These are phyloP conservation scores for Cryptococcus sp. DNA, from an alignment of 1,284 basidiomycete species.

Conservation along the genomic window DNA sequence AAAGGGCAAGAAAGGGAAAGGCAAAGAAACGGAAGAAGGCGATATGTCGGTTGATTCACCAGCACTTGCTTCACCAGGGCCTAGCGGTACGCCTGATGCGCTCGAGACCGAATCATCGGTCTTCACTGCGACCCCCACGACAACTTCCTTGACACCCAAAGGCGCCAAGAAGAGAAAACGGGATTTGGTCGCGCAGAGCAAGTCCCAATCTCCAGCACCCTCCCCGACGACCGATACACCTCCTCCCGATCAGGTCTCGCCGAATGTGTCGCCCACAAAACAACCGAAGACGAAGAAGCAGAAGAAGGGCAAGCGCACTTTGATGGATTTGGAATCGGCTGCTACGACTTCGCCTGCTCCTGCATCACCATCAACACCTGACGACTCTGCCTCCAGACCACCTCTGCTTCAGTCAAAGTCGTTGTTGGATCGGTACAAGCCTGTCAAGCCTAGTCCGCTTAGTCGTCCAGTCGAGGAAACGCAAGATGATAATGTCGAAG, in stretches of 20 bases:
- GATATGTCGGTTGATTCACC: neutral
- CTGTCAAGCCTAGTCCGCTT: constrained; percentile 31
- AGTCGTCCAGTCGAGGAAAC: constrained; percentile 15
- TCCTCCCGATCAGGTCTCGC: neutral
- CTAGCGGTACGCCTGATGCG: too few relatives aligned
- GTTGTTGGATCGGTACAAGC: constrained; percentile 24
- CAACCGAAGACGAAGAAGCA: neutral
- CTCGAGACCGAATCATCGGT: too few relatives aligned
- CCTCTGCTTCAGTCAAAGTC: neutral
- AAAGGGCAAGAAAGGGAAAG: constrained; percentile 1
- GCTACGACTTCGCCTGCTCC: neutral
- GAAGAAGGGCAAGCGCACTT: neutral
- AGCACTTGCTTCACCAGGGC: too few relatives aligned
- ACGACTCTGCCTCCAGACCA: neutral
- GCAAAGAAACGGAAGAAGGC: neutral
- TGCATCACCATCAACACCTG: neutral
- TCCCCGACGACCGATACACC: neutral
- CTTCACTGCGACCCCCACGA: too few relatives aligned
- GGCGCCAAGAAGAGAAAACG: constrained; percentile 1
- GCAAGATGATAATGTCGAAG: constrained; percentile 1
- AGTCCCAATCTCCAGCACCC: neutral
- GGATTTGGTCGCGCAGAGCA: neutral
- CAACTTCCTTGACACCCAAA: neutral
- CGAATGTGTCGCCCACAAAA: neutral
- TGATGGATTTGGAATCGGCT: neutral